A percentile compares a stretch with the other conserved stretches of the same genome.
Conservation (phyloP, 2,329 filamentous ascomycete species). For the Hypoxylon sp. region DNA sequence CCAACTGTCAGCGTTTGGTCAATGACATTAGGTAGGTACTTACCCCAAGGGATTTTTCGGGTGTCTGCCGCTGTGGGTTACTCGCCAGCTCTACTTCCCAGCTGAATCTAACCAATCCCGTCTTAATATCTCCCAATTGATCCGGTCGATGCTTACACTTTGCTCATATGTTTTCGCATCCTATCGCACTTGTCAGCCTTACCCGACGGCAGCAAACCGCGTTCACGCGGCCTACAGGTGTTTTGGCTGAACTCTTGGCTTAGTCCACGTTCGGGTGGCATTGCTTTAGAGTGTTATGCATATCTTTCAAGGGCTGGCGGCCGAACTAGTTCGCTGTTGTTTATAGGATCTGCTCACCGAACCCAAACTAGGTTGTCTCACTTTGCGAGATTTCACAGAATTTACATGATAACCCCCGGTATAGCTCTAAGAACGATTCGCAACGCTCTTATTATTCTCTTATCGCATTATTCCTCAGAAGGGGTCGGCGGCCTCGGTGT, state of each 20-base stretch:
- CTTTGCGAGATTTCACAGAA: constrained; percentile 24
- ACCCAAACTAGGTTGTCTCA: constrained; percentile 37
- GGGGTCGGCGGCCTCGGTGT: constrained; percentile 38
- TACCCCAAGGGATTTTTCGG: constrained; percentile 38
- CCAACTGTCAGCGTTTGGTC: constrained; percentile 26
- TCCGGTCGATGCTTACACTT: constrained; percentile 35
- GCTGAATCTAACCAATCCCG: constrained; percentile 40
- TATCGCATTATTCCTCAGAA: constrained; percentile 18
- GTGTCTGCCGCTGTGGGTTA: constrained; percentile 36
- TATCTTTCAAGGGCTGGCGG: constrained; percentile 26
- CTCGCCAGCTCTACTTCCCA: constrained; percentile 31
- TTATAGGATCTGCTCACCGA: constrained; percentile 42
- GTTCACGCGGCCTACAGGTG: constrained; percentile 24
- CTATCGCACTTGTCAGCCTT: constrained; percentile 45
- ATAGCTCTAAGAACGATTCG: constrained; percentile 24
- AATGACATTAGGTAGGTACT: constrained; percentile 4
- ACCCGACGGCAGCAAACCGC: constrained; percentile 28
- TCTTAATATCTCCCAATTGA: constrained; percentile 29
- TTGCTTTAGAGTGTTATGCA: constrained; percentile 34
- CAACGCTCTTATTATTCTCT: constrained; percentile 13
- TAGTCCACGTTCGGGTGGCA: constrained; percentile 33
- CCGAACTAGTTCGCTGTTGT: constrained; percentile 21
- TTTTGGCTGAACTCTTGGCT: constrained; percentile 36
- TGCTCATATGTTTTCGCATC: constrained; percentile 33
- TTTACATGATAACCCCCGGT: constrained; percentile 28